Evolutionary conservation across 176 grass and related monocot genomes (phyloP), one percentile per base, ranked within the genome.

Genomic region (Lolium perenne): DNA sequence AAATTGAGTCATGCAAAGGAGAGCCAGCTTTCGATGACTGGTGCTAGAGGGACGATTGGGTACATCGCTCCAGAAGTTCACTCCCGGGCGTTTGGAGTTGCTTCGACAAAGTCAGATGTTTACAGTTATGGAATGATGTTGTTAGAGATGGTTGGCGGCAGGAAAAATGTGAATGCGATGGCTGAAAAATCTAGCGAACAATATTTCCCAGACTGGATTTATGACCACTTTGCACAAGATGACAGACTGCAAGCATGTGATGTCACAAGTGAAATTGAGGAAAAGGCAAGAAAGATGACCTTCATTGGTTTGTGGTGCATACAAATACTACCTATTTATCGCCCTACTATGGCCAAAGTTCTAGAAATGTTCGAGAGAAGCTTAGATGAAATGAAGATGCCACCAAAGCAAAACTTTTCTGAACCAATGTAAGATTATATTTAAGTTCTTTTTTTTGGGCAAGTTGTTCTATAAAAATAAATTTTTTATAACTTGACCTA

Each of bases 101-200:
- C 84, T 25, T 92, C 90, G 21, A 89, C 82, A 40, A 95, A 95
- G 57, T 95, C 88, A 10, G 88, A 95, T 64, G 86, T 92, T 40
- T 92, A 92, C 23, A 86, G 91, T 43, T 95, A 92, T 10, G 91
- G 93, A 60, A 95, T 91, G 93, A 84, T 95, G 93, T 47, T 95
- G 22, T 47, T 95, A 4, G 93, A 95, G 83, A 95, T 95, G 88
- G 91, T 85, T 38, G 63, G 63, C 20, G 91, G 86, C n/a, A 61
- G 91, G 7, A 89, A 80, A 75, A 93, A 91, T 68, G 57, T 63
- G 0, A 87, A 85, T 46, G 40, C 38, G 0, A 12, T 23, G 21
- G 86, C 3, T 4, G 23, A 61, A 10, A 91, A 79, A 32, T 70
- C 88, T 0, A 95, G 86, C 48, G 21, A 83, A 51, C 26, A 85